Evolutionary conservation across 75 land plant species (phyloP).

Genomic region (Sequoiadendron giganteum): DNA sequence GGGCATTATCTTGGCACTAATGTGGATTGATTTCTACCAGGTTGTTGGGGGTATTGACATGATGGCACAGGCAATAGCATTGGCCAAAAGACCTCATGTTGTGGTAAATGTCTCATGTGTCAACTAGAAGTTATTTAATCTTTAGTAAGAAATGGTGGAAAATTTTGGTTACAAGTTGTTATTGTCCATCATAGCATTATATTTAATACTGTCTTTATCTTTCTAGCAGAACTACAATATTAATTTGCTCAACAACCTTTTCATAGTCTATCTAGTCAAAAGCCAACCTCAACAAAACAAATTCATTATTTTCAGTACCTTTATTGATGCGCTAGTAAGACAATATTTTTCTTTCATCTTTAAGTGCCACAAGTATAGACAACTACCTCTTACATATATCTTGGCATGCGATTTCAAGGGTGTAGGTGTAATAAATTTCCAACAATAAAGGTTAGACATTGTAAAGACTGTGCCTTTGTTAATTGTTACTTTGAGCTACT

Average conservation of each 20-base stretch:
- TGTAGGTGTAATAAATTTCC: too few relatives aligned
- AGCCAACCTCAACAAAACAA: neutral
- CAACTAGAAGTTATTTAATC: neutral
- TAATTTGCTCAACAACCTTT: neutral
- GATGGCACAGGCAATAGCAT: constrained; percentile 64
- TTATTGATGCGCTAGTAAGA: too few relatives aligned
- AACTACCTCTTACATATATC: too few relatives aligned
- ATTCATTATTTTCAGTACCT: too few relatives aligned
- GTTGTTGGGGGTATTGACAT: constrained; percentile 90
- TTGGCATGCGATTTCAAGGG: too few relatives aligned
- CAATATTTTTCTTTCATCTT: too few relatives aligned
- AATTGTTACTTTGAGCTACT: too few relatives aligned
- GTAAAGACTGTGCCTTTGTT: too few relatives aligned
- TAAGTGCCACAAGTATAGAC: too few relatives aligned
- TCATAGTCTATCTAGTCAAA: neutral
- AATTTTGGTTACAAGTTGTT: too few relatives aligned
- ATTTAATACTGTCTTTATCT: neutral
- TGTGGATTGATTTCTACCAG: constrained; percentile 13
- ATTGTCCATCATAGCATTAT: too few relatives aligned
- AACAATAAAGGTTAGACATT: too few relatives aligned
- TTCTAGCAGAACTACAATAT: neutral
- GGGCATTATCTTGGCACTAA: neutral
- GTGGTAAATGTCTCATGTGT: constrained; percentile 45
- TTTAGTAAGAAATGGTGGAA: neutral
- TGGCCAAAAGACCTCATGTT: constrained; percentile 85